These are phyloP conservation scores for Podospora tetraspora DNA, from an alignment of 495 filamentous ascomycete species.

Conservation along the genomic window DNA sequence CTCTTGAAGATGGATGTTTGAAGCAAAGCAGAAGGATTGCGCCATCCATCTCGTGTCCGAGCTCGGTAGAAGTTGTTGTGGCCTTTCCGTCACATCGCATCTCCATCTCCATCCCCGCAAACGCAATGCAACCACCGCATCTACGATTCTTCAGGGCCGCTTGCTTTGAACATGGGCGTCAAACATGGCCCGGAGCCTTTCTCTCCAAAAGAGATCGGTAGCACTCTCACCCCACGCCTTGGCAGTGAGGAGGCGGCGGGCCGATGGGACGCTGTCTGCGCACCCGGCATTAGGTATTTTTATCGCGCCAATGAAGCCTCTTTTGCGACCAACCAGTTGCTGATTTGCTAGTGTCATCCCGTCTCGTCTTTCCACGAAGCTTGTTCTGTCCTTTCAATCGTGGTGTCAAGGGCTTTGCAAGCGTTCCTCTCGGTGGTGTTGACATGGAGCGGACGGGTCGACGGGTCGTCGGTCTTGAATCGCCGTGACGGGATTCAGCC, in stretches of 20 bases:
- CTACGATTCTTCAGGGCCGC: not conserved
- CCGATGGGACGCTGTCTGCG: not conserved
- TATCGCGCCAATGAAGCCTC: not conserved
- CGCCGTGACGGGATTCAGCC: not conserved
- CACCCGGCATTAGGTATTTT: not conserved
- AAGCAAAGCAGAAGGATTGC: not conserved
- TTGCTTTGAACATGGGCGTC: not conserved
- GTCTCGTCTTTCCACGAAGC: not conserved
- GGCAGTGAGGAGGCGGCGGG: conserved; percentile 1
- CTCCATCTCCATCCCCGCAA: not conserved
- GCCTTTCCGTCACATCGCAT: not conserved
- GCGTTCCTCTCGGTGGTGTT: not conserved
- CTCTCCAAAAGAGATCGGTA: not conserved
- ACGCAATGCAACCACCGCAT: not conserved
- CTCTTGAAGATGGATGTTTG: not conserved
- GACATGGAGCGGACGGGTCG: not conserved
- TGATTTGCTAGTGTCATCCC: not conserved
- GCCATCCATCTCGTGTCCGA: not conserved
- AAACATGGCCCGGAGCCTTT: not conserved
- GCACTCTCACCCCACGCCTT: conserved; percentile 3
- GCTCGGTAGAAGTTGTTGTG: not conserved
- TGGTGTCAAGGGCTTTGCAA: not conserved
- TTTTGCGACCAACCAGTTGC: not conserved
- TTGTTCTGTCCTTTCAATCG: not conserved
- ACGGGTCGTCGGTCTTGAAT: not conserved